Conservation (phyloP, 108 stramenopile species). For the Stephanodiscus minutulus region DNA sequence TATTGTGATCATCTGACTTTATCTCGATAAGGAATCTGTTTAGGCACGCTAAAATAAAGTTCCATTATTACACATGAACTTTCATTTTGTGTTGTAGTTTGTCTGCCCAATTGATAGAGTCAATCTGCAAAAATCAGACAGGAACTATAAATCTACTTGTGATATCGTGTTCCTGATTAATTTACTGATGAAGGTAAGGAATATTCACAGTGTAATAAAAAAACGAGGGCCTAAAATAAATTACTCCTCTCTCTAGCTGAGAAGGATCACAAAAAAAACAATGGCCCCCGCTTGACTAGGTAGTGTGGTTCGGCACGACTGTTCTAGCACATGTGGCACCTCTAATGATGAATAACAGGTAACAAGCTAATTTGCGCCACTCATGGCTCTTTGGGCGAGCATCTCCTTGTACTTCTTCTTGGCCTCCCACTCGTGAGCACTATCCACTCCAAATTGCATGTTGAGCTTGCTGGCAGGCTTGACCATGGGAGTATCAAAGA, state of each 20-base stretch:
- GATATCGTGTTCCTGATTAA: no score
- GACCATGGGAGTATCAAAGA: constrained; percentile 81
- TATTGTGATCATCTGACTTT: no score
- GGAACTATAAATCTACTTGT: no score
- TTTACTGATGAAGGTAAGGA: no score
- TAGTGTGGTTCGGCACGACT: neutral
- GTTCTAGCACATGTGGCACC: no score
- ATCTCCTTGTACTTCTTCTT: constrained; percentile 79
- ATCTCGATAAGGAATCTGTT: no score
- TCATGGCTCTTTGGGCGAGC: neutral
- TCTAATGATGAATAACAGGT: neutral
- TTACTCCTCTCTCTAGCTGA: neutral
- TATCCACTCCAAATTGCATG: constrained; percentile 82
- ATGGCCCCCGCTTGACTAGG: neutral
- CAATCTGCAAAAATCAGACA: no score
- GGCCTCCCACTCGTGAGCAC: constrained; percentile 82
- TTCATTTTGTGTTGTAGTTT: no score
- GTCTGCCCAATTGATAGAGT: no score
- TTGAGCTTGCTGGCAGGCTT: constrained; percentile 76
- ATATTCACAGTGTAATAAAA: neutral
- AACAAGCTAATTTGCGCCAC: neutral
- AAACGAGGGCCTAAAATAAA: neutral
- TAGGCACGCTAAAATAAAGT: no score
- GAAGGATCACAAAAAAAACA: neutral
- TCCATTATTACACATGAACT: no score